Evolutionary conservation across 139 green algal species (phyloP).

Genomic region (Volvox reticuliferus): DNA sequence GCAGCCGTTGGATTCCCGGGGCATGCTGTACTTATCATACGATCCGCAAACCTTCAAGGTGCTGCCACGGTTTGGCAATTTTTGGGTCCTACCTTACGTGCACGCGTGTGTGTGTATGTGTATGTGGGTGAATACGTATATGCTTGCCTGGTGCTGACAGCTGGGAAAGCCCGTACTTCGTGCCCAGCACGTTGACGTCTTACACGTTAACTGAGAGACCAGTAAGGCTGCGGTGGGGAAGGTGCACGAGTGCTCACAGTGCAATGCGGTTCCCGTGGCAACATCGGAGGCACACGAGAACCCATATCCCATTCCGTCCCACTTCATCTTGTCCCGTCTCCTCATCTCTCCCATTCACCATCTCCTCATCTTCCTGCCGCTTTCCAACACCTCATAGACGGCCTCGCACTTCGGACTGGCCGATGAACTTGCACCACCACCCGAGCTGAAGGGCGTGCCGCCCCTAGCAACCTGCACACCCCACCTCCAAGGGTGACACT

Average conservation of each 20-base stretch:
- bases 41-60: constrained; percentile 9
- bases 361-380: too few relatives aligned
- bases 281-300: too few relatives aligned
- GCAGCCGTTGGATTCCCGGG: constrained; percentile 8
- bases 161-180: background rate
- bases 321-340: too few relatives aligned
- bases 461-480: background rate
- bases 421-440: too few relatives aligned
- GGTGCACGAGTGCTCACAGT: background rate
- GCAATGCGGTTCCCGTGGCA: too few relatives aligned
- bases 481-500: too few relatives aligned
- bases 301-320: too few relatives aligned
- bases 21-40: constrained; percentile 38
- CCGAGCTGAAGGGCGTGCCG: too few relatives aligned
- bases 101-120: too few relatives aligned
- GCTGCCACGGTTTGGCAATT: background rate
- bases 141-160: background rate
- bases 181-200: background rate
- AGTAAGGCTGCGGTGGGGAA: background rate
- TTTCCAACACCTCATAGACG: too few relatives aligned
- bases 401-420: too few relatives aligned
- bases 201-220: background rate
- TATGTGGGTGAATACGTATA: background rate
- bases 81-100: background rate
- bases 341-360: too few relatives aligned